These are phyloP conservation scores for Hebeloma cylindrosporum DNA, from an alignment of 768 basidiomycete genomes.

Conservation along the genomic window DNA sequence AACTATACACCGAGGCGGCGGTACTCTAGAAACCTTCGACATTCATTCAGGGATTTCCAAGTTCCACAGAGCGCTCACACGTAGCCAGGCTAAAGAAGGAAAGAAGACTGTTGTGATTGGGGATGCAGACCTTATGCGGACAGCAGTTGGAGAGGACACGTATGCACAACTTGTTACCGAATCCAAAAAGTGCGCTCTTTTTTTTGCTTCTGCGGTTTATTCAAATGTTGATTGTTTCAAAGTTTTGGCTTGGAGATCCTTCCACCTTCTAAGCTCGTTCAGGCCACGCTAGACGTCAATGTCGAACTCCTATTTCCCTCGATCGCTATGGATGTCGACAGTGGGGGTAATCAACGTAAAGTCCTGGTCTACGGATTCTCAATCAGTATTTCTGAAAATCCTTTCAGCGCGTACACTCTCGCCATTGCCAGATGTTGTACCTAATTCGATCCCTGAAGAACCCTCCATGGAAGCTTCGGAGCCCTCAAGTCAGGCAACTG, in stretches of 20 bases:
- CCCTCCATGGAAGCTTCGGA: constrained; percentile 38
- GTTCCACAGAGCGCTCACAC: constrained; percentile 51
- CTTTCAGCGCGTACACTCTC: constrained; percentile 27
- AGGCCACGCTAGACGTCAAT: constrained; percentile 46
- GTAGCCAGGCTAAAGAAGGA: constrained; percentile 51
- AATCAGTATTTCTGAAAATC: not conserved
- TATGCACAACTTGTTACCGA: constrained; percentile 57
- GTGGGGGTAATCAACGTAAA: constrained; percentile 2
- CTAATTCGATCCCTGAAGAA: constrained; percentile 54
- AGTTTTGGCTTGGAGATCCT: constrained; percentile 47
- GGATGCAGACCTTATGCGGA: constrained; percentile 44
- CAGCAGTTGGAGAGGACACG: constrained; percentile 50
- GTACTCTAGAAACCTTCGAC: constrained; percentile 62
- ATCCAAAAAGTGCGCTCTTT: constrained; percentile 46
- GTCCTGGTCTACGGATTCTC: not conserved
- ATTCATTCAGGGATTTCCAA: constrained; percentile 47
- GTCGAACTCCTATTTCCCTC: constrained; percentile 28
- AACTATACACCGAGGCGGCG: constrained; percentile 56
- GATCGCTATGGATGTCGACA: constrained; percentile 16
- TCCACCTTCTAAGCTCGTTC: constrained; percentile 46
- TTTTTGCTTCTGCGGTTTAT: not conserved
- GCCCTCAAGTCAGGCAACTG: constrained; percentile 5
- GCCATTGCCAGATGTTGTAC: constrained; percentile 47
- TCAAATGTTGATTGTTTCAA: not conserved
- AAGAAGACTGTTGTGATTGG: constrained; percentile 54